Conservation (phyloP, 73 alveolate species). For the Tetrahymena elliotti region DNA sequence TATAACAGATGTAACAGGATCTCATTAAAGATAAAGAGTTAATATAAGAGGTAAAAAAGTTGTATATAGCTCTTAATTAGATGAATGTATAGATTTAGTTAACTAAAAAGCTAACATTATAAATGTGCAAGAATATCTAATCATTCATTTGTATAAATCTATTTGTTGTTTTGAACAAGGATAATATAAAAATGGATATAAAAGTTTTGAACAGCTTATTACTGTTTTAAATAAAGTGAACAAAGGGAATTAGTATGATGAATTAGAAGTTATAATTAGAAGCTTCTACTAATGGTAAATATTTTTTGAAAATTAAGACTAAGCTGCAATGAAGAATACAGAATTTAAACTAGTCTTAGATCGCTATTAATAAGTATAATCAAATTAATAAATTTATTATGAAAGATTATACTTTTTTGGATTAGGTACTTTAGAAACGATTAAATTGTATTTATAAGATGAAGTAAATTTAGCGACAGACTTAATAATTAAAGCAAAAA, state of each 20-base stretch:
- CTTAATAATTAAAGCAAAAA: not conserved
- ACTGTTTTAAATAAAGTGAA: not conserved
- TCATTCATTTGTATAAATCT: not conserved
- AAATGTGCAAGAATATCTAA: not conserved
- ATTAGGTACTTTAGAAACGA: not conserved
- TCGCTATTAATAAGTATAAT: not conserved
- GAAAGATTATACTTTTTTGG: not conserved
- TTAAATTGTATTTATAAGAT: not conserved
- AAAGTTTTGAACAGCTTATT: not conserved
- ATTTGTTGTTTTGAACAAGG: not conserved
- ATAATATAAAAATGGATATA: not conserved
- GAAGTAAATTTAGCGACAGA: not conserved
- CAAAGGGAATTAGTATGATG: not conserved
- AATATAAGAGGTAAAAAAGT: not conserved
- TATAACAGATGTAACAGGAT: not conserved
- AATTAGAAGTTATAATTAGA: not conserved
- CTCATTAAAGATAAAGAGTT: not conserved
- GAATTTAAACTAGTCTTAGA: not conserved
- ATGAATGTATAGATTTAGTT: not conserved
- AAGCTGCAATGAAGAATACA: not conserved
- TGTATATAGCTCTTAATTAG: not conserved
- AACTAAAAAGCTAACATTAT: not conserved
- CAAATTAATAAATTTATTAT: not conserved
- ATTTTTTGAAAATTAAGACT: not conserved
- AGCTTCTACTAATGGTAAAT: not conserved